Base-by-base conservation (phyloP, 352 stramenopile genomes). In the Aphanomyces euteiches region DNA sequence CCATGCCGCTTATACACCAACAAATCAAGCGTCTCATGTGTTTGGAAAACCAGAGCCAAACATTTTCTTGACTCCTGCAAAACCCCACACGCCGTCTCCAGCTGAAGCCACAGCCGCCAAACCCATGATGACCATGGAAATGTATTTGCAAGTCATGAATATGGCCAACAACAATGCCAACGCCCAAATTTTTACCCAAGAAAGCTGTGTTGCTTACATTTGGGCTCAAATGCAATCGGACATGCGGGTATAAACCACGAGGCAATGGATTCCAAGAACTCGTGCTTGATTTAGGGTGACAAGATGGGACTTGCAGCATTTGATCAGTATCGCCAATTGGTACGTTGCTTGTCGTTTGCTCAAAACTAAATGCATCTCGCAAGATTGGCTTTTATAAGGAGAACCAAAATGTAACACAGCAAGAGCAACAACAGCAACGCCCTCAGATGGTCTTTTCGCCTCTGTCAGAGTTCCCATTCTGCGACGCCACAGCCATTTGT, bases 321-420 rank as follows among this genome's bases (percentile, higher is more conserved):
- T 43, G 84, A 94, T 48, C 82, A 90, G 64, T 91, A 90, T 45
- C 83, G 91, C 68, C 82, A 84, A 73, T 88, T 94, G 82, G 85
- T 92, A 79, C 72, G 78, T 78, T 41, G 15, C 7, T 15, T 56
- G 60, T 40, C 71, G 8, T 53, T 10, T 5, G 36, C 37, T 60
- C 4, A n/a, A 37, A 56, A 8, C 43, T 68, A 19, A 72, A 13
- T 61, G 21, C 45, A 3, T 50, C 28, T 48, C 17, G 43, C 28
- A 53, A 93, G 84, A 74, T 93, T 67, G 86, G 86, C 8, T 92
- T 94, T 64, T 94, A 94, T 71, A 86, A 77, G 8, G 86, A 94
- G 13, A 17, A 58, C 15, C 15, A 39, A 19, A 1, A 28, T 28
- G 8, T n/a, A 8, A 37, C 21, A 10, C 13, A 61, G 5, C 54